Evolutionary conservation across 1,284 basidiomycete species (phyloP).

Genomic region (Coniophora puteana): DNA sequence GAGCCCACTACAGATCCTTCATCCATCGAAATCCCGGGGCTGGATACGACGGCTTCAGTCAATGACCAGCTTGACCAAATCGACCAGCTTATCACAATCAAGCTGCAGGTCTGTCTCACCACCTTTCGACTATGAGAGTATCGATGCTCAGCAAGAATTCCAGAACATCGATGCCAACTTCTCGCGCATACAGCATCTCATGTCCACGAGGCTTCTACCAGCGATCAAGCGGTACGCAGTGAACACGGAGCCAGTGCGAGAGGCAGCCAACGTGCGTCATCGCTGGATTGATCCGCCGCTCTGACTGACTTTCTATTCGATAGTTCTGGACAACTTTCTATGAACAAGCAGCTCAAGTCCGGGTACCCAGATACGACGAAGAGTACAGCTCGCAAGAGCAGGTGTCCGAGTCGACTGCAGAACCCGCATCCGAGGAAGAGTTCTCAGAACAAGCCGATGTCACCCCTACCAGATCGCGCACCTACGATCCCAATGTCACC

Average conservation of each 20-base stretch:
- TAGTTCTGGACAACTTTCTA: conserved; percentile 98
- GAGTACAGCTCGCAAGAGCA: conserved; percentile 52
- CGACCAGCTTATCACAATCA: conserved; percentile 91
- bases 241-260: conserved; percentile 82
- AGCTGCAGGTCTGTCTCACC: conserved; percentile 57
- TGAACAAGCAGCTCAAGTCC: conserved; percentile 85
- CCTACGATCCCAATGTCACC: conserved; percentile 39
- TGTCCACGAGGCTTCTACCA: conserved; percentile 80
- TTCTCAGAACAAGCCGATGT: conserved; percentile 7
- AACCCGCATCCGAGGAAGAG: conserved; percentile 7
- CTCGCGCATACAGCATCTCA: conserved; percentile 83
- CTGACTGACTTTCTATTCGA: background rate
- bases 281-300: conserved; percentile 1
- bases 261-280: conserved; percentile 74
- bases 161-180: conserved; percentile 95
- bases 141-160: conserved; percentile 12
- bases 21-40: conserved; percentile 67
- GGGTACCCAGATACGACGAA: conserved; percentile 70
- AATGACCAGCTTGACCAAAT: conserved; percentile 91
- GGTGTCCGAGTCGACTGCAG: conserved; percentile 25
- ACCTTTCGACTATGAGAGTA: conserved; percentile 1
- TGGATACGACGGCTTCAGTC: conserved; percentile 71
- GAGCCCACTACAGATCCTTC: conserved; percentile 58
- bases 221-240: conserved; percentile 87
- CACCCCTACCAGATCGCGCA: conserved; percentile 18